These are phyloP conservation scores for Biscogniauxia marginata DNA, from an alignment of 2,329 filamentous ascomycete species.

Conservation along the genomic window DNA sequence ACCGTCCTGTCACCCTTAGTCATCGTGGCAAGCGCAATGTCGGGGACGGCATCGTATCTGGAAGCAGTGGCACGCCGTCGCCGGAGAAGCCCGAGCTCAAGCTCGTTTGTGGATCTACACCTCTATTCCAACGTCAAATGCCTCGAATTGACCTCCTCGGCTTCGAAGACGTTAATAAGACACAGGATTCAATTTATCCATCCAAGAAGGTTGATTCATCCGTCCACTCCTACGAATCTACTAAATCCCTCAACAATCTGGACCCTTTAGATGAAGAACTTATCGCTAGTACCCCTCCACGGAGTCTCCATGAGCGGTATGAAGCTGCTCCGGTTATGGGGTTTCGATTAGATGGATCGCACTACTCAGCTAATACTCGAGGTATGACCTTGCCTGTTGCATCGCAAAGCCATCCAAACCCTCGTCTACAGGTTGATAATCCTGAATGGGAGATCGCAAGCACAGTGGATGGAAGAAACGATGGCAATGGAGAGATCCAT, in stretches of 20 bases:
- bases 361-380: neutral
- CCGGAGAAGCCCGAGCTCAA: constrained; percentile 5
- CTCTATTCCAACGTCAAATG: neutral
- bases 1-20: constrained; percentile 22
- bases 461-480: neutral
- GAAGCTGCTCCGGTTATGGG: neutral
- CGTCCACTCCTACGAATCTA: too few relatives aligned
- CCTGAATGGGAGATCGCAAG: constrained; percentile 22
- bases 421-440: constrained; percentile 5
- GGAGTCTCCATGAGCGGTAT: neutral
- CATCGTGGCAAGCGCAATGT: constrained; percentile 18
- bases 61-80: constrained; percentile 7
- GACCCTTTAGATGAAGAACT: too few relatives aligned
- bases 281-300: neutral
- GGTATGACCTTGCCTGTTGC: neutral
- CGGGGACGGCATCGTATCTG: constrained; percentile 6
- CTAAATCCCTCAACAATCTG: too few relatives aligned
- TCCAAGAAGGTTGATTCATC: too few relatives aligned
- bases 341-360: neutral
- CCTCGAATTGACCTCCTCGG: constrained; percentile 4
- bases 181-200: neutral
- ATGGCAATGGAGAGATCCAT: neutral
- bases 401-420: neutral
- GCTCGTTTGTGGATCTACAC: neutral
- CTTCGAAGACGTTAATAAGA: constrained; percentile 2